Evolutionary conservation across 176 grass and related monocot genomes (phyloP).

Genomic region (Zoysia japonica): DNA sequence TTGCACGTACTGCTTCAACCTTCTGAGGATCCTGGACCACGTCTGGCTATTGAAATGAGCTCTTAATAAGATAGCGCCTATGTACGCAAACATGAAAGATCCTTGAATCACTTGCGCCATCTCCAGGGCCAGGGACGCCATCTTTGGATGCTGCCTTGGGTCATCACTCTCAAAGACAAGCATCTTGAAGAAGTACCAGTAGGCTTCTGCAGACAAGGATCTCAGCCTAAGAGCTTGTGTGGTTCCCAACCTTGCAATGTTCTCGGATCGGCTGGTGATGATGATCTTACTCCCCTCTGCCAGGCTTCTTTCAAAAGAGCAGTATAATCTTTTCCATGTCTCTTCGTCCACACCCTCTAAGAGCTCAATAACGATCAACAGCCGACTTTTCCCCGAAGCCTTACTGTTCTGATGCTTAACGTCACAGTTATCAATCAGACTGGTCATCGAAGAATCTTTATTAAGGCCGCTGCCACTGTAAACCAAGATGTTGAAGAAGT

Average conservation of each 20-base stretch:
- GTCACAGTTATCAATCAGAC: too few species aligned
- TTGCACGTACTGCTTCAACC: neutral
- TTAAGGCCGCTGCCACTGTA: too few species aligned
- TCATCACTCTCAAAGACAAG: slow-evolving; percentile 18
- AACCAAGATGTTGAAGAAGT: too few species aligned
- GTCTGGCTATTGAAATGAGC: neutral
- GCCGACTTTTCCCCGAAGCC: too few species aligned
- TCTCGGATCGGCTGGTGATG: neutral
- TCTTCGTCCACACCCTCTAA: too few species aligned
- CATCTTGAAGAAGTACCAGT: slow-evolving; percentile 21
- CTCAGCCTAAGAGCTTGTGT: neutral
- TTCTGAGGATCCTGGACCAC: neutral
- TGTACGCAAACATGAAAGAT: slow-evolving; percentile 19
- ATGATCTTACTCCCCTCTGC: slow-evolving; percentile 27
- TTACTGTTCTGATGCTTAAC: too few species aligned
- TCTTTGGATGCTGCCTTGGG: neutral
- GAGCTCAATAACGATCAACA: too few species aligned
- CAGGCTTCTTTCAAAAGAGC: neutral
- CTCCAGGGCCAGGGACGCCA: slow-evolving; percentile 1
- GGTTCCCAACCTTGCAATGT: neutral
- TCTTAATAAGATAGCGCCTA: neutral
- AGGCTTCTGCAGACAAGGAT: slow-evolving; percentile 6
- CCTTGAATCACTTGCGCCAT: slow-evolving; percentile 16
- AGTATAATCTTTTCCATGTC: neutral
- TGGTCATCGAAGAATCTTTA: too few species aligned